Evolutionary conservation across 441 rosid genomes (phyloP), one percentile per base, ranked within the genome.

Genomic region (Adansonia grandidieri): DNA sequence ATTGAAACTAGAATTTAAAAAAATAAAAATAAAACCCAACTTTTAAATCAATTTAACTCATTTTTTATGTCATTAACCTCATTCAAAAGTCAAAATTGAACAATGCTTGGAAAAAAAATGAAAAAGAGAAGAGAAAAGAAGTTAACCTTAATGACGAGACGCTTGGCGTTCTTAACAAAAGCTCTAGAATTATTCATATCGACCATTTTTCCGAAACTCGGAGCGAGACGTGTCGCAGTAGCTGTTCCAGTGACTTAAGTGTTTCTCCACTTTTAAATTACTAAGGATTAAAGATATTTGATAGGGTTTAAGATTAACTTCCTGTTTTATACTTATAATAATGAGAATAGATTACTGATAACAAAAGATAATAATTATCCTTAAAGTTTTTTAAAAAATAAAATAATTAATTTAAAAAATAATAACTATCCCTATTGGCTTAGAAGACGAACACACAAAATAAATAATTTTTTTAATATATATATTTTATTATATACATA

Each of bases 61-160:
- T 14, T 14, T 14, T 37, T 42, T 9, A 42, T 66, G 11, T 42
- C 22, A 42, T 42, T 42, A 42, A 65, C 11, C 15, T 66, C 32
- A 19, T 42, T 42, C 48, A 66, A 63, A 42, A 42, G 51, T 65
- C 51, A 42, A 66, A 66, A 65, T n/a, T 37, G 10, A 66, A 71
- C 61, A 51, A 71, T 48, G 71, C 63, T 28, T 40, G 45, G 1
- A 8, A 13, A n/a, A 1, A 20, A 3, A 4, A 50, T 1, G 11
- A n/a, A 14, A 24, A 7, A 17, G 10, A 9, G 6, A 9, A 17
- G 7, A 40, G 1, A 60, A 11, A 22, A 58, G 15, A 45, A 20
- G 3, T 14, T 9, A 73, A 96, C 99, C 98, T 96, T 96, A 85
- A 96, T 84, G 37, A 96, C 90, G 22, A 96, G 71, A 78, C 99